Conservation (phyloP, 2,329 filamentous ascomycete species). For the Calonectria ilicicola region DNA sequence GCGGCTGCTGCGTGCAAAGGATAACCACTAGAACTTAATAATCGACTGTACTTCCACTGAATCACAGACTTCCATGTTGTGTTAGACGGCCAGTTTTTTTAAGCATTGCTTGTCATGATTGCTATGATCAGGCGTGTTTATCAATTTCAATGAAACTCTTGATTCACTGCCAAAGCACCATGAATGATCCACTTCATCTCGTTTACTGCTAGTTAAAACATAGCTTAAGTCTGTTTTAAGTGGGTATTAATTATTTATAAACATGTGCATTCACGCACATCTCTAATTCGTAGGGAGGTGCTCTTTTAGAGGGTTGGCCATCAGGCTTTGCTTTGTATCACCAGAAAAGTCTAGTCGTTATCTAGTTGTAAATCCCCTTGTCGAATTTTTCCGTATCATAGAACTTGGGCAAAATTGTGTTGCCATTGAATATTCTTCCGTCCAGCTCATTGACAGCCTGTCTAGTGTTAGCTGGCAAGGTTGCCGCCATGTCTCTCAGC, state of each 20-base stretch:
- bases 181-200: too few species aligned
- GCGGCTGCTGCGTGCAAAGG: conserved; percentile 42
- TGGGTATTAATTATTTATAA: too few species aligned
- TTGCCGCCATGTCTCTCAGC: neutral
- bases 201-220: too few species aligned
- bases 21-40: conserved; percentile 58
- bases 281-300: too few species aligned
- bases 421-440: conserved; percentile 89
- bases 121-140: neutral
- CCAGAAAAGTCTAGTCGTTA: neutral
- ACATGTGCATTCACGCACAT: too few species aligned
- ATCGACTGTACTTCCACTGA: conserved; percentile 54
- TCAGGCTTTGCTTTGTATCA: neutral
- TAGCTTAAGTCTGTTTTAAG: too few species aligned
- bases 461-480: neutral
- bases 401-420: conserved; percentile 83
- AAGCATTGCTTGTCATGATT: neutral
- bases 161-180: too few species aligned
- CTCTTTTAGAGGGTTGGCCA: too few species aligned
- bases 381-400: conserved; percentile 89
- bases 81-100: neutral
- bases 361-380: conserved; percentile 62
- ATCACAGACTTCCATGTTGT: neutral
- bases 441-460: conserved; percentile 92
- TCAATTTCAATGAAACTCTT: neutral